Conservation (phyloP, 2,329 filamentous ascomycete genomes). For the Aspergillus pseudoterreus region DNA sequence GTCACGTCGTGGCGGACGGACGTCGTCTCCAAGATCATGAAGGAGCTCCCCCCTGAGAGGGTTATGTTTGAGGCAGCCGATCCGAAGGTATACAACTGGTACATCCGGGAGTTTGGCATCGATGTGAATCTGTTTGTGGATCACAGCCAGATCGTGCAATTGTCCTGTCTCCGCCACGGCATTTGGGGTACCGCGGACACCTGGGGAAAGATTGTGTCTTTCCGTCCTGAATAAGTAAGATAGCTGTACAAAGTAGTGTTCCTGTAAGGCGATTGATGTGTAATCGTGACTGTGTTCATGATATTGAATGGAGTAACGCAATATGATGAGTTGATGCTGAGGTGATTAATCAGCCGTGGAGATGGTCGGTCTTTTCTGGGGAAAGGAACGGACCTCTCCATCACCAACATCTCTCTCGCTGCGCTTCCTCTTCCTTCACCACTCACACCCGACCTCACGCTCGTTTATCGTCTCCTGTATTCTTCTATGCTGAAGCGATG, state of each 20-base stretch:
- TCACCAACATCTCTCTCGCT: background rate
- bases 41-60: slow-evolving; percentile 49
- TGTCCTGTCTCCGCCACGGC: slow-evolving; percentile 49
- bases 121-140: slow-evolving; percentile 58
- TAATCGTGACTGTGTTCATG: background rate
- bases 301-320: background rate
- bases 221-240: slow-evolving; percentile 24
- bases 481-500: background rate
- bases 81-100: slow-evolving; percentile 55
- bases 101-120: slow-evolving; percentile 54
- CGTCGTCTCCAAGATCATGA: slow-evolving; percentile 51
- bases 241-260: background rate
- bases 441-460: background rate
- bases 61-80: slow-evolving; percentile 60
- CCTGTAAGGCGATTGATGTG: background rate
- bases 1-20: slow-evolving; percentile 53
- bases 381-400: background rate
- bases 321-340: background rate
- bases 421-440: background rate
- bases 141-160: slow-evolving; percentile 56
- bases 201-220: slow-evolving; percentile 51
- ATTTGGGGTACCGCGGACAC: slow-evolving; percentile 57
- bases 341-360: slow-evolving; percentile 1
- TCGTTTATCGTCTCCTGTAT: background rate
- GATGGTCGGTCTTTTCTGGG: slow-evolving; percentile 1